Conservation (phyloP, 2,329 filamentous ascomycete species). For the Penicillium sp. region DNA sequence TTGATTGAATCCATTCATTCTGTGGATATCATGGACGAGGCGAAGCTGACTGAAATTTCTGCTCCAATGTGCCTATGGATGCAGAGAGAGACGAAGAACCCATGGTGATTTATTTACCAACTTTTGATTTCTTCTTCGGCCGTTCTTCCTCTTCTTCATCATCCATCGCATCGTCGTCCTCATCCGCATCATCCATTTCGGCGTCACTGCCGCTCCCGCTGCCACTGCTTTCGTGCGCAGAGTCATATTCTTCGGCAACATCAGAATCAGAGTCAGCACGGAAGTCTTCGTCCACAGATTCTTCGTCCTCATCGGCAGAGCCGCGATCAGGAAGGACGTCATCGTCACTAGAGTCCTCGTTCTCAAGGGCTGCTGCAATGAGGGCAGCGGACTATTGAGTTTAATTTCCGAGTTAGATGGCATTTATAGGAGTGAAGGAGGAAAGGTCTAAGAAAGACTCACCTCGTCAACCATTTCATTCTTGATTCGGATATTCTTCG, state of each 20-base stretch:
- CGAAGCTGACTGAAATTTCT: background rate
- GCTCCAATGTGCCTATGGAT: background rate
- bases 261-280: slow-evolving; percentile 87
- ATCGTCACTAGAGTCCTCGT: slow-evolving; percentile 82
- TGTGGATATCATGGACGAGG: background rate
- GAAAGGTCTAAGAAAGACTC: slow-evolving; percentile 37
- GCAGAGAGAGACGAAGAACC: background rate
- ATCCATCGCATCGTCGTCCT: slow-evolving; percentile 33
- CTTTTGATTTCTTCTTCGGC: slow-evolving; percentile 63
- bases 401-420: slow-evolving; percentile 21
- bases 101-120: slow-evolving; percentile 27
- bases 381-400: slow-evolving; percentile 49
- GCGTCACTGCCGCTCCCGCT: slow-evolving; percentile 63
- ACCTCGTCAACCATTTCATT: slow-evolving; percentile 98
- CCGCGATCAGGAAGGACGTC: slow-evolving; percentile 74
- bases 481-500: slow-evolving; percentile 91
- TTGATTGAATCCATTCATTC: background rate
- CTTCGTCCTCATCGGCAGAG: slow-evolving; percentile 91
- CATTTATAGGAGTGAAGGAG: background rate
- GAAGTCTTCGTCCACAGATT: slow-evolving; percentile 96
- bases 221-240: slow-evolving; percentile 80
- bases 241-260: slow-evolving; percentile 94
- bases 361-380: slow-evolving; percentile 75
- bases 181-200: slow-evolving; percentile 51
- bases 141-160: slow-evolving; percentile 49